A percentile compares a stretch with the other conserved stretches of the same genome.
These are phyloP conservation scores for Neurospora sp. DNA, from an alignment of 495 filamentous ascomycete species.

Conservation along the genomic window DNA sequence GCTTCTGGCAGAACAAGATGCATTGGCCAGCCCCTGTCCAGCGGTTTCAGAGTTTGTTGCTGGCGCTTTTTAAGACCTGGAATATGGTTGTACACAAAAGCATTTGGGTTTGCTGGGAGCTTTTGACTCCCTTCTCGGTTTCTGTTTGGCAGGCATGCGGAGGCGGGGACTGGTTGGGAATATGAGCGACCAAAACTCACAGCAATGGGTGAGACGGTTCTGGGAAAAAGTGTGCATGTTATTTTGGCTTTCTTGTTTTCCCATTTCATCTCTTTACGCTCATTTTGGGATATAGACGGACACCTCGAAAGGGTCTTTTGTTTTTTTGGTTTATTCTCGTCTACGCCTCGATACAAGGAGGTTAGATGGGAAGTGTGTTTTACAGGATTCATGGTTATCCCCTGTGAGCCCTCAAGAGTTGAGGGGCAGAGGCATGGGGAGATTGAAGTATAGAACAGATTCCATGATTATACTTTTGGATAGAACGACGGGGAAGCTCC, in stretches of 20 bases:
- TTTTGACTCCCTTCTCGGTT: background rate
- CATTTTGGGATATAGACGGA: background rate
- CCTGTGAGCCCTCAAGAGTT: background rate
- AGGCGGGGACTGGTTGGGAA: background rate
- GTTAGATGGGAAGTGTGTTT: background rate
- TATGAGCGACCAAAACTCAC: constrained; percentile 1
- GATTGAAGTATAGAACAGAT: background rate
- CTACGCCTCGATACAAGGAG: background rate
- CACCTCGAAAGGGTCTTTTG: background rate
- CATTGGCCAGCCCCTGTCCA: background rate
- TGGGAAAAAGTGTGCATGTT: background rate
- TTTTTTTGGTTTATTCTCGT: background rate
- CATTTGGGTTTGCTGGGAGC: background rate
- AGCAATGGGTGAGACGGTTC: background rate
- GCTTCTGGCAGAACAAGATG: constrained; percentile 2
- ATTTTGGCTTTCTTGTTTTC: background rate
- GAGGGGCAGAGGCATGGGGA: background rate
- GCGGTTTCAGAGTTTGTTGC: background rate
- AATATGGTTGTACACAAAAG: background rate
- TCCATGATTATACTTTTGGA: background rate
- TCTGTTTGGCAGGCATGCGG: constrained; percentile 2
- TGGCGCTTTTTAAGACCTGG: background rate
- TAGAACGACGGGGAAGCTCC: background rate
- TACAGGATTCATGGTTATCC: background rate
- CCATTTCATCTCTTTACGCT: background rate